Conservation (phyloP, 1,139 yeast species). For the Hyphopichia buzzinii region DNA sequence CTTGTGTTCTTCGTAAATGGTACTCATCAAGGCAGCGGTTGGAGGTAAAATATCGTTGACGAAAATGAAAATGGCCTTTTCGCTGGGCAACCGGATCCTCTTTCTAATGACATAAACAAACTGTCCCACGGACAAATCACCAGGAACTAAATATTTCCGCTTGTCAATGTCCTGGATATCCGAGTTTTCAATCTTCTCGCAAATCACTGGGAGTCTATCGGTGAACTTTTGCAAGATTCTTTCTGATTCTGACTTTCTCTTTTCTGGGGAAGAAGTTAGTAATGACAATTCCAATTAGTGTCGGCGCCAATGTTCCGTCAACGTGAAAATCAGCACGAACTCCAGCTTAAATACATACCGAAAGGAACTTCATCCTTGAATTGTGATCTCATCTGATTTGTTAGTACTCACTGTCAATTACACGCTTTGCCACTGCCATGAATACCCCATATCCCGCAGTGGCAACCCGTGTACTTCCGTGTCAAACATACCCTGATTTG, state of each 20-base stretch:
- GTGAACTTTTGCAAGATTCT: conserved; percentile 86
- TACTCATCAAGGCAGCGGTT: conserved; percentile 93
- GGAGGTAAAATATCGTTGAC: conserved; percentile 97
- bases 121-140: conserved; percentile 95
- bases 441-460: too few species aligned
- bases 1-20: conserved; percentile 93
- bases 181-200: conserved; percentile 96
- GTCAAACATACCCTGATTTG: too few species aligned
- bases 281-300: conserved; percentile 24
- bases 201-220: conserved; percentile 93
- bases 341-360: conserved; percentile 53
- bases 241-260: conserved; percentile 93
- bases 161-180: conserved; percentile 96
- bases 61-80: conserved; percentile 95
- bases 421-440: too few species aligned
- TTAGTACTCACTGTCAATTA: too few species aligned
- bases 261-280: conserved; percentile 49
- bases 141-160: conserved; percentile 94
- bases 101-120: conserved; percentile 96
- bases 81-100: conserved; percentile 93
- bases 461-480: too few species aligned
- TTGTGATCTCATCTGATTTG: conserved; percentile 94
- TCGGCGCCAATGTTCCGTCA: too few species aligned
- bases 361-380: conserved; percentile 91
- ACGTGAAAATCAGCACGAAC: conserved; percentile 12